phyloP scores from a whole-genome alignment of 2,329 filamentous ascomycete genomes.

The Colletotrichum sidae region DNA sequence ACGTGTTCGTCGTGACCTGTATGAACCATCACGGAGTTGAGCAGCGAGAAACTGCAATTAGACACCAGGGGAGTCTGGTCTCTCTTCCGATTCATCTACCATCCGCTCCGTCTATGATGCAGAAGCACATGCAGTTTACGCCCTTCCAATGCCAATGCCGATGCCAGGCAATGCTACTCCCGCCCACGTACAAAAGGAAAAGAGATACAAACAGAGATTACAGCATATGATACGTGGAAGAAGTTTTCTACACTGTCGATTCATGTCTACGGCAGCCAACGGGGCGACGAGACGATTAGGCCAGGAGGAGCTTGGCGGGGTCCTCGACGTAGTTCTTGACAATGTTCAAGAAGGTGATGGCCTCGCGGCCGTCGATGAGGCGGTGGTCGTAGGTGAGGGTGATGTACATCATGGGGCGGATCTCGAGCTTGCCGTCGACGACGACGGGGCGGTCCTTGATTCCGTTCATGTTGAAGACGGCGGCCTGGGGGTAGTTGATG shows the following conservation, averaged over 20 bases:
- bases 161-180: slow-evolving; percentile 25
- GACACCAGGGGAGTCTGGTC: too few species aligned
- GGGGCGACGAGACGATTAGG: slow-evolving; percentile 48
- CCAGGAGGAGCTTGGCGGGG: slow-evolving; percentile 62
- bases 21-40: too few species aligned
- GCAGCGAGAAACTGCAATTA: too few species aligned
- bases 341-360: slow-evolving; percentile 66
- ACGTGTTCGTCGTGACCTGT: too few species aligned
- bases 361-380: slow-evolving; percentile 68
- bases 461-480: slow-evolving; percentile 70
- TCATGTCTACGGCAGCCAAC: neutral
- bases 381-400: slow-evolving; percentile 65
- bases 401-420: slow-evolving; percentile 61
- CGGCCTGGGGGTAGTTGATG: slow-evolving; percentile 80
- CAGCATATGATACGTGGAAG: neutral
- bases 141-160: slow-evolving; percentile 14
- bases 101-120: slow-evolving; percentile 9
- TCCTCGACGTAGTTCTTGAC: slow-evolving; percentile 48
- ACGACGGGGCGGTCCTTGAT: slow-evolving; percentile 65
- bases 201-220: neutral
- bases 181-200: slow-evolving; percentile 18
- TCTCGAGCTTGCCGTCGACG: slow-evolving; percentile 63
- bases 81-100: too few species aligned
- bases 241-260: neutral
- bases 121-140: slow-evolving; percentile 8